Evolutionary conservation across 2,329 filamentous ascomycete genomes (phyloP), one percentile per base, ranked within the genome.

Genomic region (Phyllosticta ampelicida): DNA sequence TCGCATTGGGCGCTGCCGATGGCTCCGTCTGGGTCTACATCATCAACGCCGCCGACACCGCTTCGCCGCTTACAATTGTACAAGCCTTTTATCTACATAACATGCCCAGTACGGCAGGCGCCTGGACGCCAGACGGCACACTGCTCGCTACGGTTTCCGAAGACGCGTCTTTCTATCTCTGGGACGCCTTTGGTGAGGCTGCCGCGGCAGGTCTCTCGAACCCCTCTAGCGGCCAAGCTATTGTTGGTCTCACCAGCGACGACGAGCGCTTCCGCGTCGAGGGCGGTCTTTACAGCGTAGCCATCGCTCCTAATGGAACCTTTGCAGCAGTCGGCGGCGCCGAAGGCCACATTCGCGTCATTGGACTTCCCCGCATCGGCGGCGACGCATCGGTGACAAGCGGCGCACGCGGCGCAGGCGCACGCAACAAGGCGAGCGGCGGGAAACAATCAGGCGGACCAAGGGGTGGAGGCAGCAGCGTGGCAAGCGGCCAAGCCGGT

Each of bases 21-120:
- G 94, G 94, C 58, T 91, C 86, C 55, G 90, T 96, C 49, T 99
- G 94, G 94, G 87, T 99, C 9, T 96, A 96, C 75, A 86, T 85
- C n/a, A 80, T 97, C 67, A 86, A 91, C 71, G 76, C 81, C 28
- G 77, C 78, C 56, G 84, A 89, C 30, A 73, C 77, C 36, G 73
- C 77, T 13, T 75, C 75, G 29, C 79, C 88, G 8, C 78, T 97
- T 56, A 85, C 86, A 65, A 94, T 97, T 68, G 80, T 95, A 5
- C 89, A 96, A 75, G 87, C 87, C 23, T 96, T 94, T 76, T 96
- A 96, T 78, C 80, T 95, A 23, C 94, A 97, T 76, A 92, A 88
- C 2, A 86, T 76, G 18, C 76, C 88, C 26, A 95, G 88, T 74
- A 97, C 94, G 1, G 92, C 91, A 8, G 94, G 94, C 60, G 80